Base-by-base conservation (phyloP, 1,139 yeast genomes). In the Hansenula lynferdii region DNA sequence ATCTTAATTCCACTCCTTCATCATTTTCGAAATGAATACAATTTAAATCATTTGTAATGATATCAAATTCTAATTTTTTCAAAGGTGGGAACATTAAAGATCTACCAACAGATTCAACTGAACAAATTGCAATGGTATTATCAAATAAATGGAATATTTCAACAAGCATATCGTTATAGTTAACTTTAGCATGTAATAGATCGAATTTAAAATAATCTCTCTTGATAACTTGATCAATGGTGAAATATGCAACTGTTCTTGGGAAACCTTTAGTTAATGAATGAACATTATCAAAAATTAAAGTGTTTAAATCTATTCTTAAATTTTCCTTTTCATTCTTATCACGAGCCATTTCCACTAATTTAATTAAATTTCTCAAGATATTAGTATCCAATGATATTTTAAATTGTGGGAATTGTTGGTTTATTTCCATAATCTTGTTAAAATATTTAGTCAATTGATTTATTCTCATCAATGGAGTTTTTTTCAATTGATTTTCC, bases 401-500 rank as follows among this genome's bases (percentile, higher is more conserved):
- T 17, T 22, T 21, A 12, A 11, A 7, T 5, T 30, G 28, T 20
- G 29, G 23, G 12, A 12, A 15, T 9, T 18, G 12, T 4, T 34
- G 20, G 28, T 34, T 33, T 6, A 39, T 22, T 4, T 36, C 42
- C 2, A 18, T 11, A 7, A 49, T 28, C 5, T 33, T 34, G 16
- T 44, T 40, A 38, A 57, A 44, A 23, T 58, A 49, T 37, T 59
- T 61, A 19, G 57, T 49, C 21, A 68, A 42, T 29, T 61, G 58
- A 11, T 61, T 49, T 14, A 70, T 48, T 39, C 72, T 60, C 12
- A 63, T 54, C 26, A 71, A 44, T 5, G 77, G 77, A 15, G 65
- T 57, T 41, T 68, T 61, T 38, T 61, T 60, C 20, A 68, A 48
- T 27, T 55, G 55, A 14, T 60, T 49, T 40, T 63, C 64, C 5